Evolutionary conservation across 2,329 filamentous ascomycete genomes (phyloP).

Genomic region (Gaeumannomyces sp.): DNA sequence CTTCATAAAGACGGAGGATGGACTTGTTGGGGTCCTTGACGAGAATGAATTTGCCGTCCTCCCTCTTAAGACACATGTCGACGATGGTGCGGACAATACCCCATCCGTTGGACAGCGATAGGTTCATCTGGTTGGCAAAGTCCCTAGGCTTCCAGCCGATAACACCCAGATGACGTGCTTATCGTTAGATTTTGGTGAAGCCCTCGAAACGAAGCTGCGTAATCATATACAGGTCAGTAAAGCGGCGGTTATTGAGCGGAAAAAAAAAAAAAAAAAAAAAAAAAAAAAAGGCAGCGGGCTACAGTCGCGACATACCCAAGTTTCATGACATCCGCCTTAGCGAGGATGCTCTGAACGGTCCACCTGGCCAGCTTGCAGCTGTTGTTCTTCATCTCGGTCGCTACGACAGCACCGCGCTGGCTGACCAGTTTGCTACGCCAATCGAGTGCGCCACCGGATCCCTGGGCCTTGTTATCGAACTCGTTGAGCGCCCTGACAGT

Average conservation of each 20-base stretch:
- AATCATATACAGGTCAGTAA: background rate
- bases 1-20: slow-evolving; percentile 86
- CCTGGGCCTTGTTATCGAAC: slow-evolving; percentile 97
- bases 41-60: slow-evolving; percentile 75
- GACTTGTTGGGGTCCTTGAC: slow-evolving; percentile 96
- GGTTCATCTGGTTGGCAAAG: slow-evolving; percentile 96
- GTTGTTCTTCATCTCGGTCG: slow-evolving; percentile 99
- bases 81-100: slow-evolving; percentile 97
- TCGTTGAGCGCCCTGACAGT: slow-evolving; percentile 97
- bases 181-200: slow-evolving; percentile 85
- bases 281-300: background rate
- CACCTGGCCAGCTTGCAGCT: slow-evolving; percentile 96
- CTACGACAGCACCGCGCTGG: slow-evolving; percentile 93
- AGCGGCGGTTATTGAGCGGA: background rate
- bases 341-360: slow-evolving; percentile 94
- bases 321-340: slow-evolving; percentile 98
- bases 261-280: slow-evolving; percentile 6
- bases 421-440: slow-evolving; percentile 93
- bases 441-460: slow-evolving; percentile 89
- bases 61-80: slow-evolving; percentile 79
- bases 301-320: slow-evolving; percentile 61
- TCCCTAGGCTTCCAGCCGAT: slow-evolving; percentile 97
- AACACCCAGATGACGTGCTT: slow-evolving; percentile 93
- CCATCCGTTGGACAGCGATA: slow-evolving; percentile 96
- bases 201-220: slow-evolving; percentile 82